Evolutionary conservation across 225 moss, liverwort and hornwort species (phyloP).

Genomic region (Pseudoscleropodium purum): DNA sequence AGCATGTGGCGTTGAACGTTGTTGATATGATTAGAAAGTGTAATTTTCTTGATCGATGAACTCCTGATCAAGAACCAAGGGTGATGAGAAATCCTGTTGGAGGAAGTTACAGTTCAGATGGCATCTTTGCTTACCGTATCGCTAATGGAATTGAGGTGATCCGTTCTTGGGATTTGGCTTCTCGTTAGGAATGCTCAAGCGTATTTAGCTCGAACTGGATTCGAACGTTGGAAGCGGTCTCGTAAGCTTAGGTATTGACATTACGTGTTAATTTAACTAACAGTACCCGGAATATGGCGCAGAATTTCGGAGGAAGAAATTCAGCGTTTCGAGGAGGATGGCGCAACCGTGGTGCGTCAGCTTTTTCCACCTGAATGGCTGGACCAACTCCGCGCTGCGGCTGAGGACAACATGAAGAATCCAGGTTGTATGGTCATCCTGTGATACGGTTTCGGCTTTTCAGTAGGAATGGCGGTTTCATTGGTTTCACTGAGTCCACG

Average conservation of each 20-base stretch:
- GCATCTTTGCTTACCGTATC: not conserved
- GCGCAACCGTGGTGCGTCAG: conserved; percentile 78
- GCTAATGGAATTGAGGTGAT: not conserved
- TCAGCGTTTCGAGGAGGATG: conserved; percentile 76
- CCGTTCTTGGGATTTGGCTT: not conserved
- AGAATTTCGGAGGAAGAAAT: conserved; percentile 69
- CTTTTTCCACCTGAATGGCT: conserved; percentile 80
- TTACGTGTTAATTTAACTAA: not conserved
- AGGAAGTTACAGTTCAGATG: not conserved
- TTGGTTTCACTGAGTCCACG: not conserved
- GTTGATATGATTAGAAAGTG: not conserved
- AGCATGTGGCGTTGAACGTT: not conserved
- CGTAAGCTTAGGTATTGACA: not conserved
- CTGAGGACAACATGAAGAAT: conserved; percentile 77
- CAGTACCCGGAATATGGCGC: not conserved
- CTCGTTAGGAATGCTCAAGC: not conserved
- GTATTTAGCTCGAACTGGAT: not conserved
- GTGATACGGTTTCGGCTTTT: not conserved
- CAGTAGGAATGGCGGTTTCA: not conserved
- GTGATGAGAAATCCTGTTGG: not conserved
- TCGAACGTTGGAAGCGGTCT: not conserved
- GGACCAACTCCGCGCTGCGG: conserved; percentile 60
- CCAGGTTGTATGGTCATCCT: conserved; percentile 40
- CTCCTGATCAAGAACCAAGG: not conserved
- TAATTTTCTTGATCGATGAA: not conserved